Conservation (phyloP, 2,329 filamentous ascomycete genomes). For the Ceratocystis huliohia region DNA sequence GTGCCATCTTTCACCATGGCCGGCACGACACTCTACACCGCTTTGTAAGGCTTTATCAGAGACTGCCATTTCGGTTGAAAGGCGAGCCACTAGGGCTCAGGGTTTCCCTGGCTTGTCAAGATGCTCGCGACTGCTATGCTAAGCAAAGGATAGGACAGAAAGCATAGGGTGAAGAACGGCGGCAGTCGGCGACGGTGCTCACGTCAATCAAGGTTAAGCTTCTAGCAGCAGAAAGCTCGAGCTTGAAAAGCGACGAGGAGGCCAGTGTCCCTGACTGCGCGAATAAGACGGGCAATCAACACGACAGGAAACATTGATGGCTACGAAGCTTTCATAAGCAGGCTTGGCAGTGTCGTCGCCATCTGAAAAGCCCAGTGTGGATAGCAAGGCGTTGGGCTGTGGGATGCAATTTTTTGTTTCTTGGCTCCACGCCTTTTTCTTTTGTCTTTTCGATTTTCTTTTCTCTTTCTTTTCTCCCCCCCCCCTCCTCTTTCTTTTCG, state of each 20-base stretch:
- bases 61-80: background rate
- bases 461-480: too few species aligned
- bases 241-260: too few species aligned
- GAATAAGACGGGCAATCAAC: background rate
- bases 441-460: too few species aligned
- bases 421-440: background rate
- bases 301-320: background rate
- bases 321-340: background rate
- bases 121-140: background rate
- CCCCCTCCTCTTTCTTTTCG: too few species aligned
- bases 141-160: background rate
- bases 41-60: background rate
- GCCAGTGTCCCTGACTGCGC: too few species aligned
- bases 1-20: background rate
- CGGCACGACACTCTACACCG: background rate
- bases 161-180: background rate
- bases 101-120: slow-evolving; percentile 11
- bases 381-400: background rate
- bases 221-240: too few species aligned
- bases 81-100: background rate
- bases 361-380: background rate
- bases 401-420: background rate
- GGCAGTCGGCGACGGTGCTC: background rate
- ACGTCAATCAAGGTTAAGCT: too few species aligned
- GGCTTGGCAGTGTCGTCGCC: background rate